These are phyloP conservation scores for Rhodosporidiobolus odoratus DNA, from an alignment of 768 basidiomycete species.

Conservation along the genomic window DNA sequence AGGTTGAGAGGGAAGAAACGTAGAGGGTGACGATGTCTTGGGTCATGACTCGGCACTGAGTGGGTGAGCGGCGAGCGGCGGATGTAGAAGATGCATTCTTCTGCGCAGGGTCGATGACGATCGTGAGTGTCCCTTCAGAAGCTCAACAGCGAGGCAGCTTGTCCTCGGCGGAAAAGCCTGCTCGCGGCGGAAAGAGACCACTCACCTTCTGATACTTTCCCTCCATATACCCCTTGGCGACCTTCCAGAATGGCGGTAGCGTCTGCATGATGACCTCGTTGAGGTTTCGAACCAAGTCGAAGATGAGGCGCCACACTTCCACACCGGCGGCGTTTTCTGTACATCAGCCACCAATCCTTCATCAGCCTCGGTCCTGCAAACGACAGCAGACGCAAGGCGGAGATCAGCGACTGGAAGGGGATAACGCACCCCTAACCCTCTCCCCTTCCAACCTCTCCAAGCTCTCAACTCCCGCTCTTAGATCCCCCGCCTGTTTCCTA, in stretches of 20 bases:
- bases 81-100: conserved; percentile 35
- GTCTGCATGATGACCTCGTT: conserved; percentile 78
- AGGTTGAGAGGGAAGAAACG: conserved; percentile 74
- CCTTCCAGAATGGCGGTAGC: conserved; percentile 89
- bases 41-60: conserved; percentile 80
- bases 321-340: conserved; percentile 62
- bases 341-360: no score
- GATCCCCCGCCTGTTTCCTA: conserved; percentile 23
- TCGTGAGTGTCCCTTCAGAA: neutral
- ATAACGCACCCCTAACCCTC: conserved; percentile 26
- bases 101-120: neutral
- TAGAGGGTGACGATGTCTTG: conserved; percentile 80
- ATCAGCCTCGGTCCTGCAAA: neutral
- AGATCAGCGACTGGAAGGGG: neutral
- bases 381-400: neutral
- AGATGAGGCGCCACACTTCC: conserved; percentile 73
- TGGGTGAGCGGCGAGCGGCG: conserved; percentile 67
- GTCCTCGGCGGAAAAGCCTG: no score
- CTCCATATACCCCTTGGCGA: conserved; percentile 82
- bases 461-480: conserved; percentile 19
- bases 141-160: neutral
- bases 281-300: conserved; percentile 73
- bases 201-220: conserved; percentile 84
- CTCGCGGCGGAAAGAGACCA: neutral
- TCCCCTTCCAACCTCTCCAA: conserved; percentile 26